Conservation (phyloP, 495 filamentous ascomycete genomes). For the Aspergillus funiculosus region DNA sequence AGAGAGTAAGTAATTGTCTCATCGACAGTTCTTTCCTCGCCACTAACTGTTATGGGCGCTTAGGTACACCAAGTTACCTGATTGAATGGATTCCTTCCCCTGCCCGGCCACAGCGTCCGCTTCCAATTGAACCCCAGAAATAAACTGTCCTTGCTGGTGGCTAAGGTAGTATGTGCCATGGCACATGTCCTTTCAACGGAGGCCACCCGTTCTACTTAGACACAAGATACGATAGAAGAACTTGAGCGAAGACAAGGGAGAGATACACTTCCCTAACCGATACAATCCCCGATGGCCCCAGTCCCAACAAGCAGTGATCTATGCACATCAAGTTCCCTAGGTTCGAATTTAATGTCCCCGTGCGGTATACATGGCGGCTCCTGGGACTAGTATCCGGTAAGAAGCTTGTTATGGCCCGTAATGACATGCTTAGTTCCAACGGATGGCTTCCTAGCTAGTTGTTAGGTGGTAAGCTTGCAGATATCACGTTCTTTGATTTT, state of each 20-base stretch:
- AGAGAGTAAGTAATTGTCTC: too few species aligned
- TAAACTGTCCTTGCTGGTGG: slow-evolving; percentile 92
- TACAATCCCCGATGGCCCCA: too few species aligned
- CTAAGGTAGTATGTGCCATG: slow-evolving; percentile 95
- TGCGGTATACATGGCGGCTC: slow-evolving; percentile 88
- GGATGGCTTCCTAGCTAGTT: slow-evolving; percentile 76
- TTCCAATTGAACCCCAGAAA: slow-evolving; percentile 90
- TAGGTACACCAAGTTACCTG: slow-evolving; percentile 82
- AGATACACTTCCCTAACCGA: too few species aligned
- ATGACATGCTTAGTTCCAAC: slow-evolving; percentile 89
- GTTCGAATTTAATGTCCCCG: slow-evolving; percentile 75
- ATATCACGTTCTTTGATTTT: slow-evolving; percentile 31
- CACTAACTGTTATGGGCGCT: slow-evolving; percentile 93
- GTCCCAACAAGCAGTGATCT: too few species aligned
- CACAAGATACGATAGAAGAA: too few species aligned
- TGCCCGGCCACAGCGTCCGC: slow-evolving; percentile 93
- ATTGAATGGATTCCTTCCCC: slow-evolving; percentile 68
- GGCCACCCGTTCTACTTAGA: too few species aligned
- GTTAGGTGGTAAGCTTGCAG: slow-evolving; percentile 31
- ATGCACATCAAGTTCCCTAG: slow-evolving; percentile 80
- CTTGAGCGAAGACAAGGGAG: too few species aligned
- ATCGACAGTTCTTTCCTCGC: too few species aligned
- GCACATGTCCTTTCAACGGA: slow-evolving; percentile 80
- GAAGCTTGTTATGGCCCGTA: slow-evolving; percentile 75
- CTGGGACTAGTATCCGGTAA: slow-evolving; percentile 93